phyloP scores from a whole-genome alignment of 2,329 filamentous ascomycete genomes.

The Ceratocystis cubensis region DNA sequence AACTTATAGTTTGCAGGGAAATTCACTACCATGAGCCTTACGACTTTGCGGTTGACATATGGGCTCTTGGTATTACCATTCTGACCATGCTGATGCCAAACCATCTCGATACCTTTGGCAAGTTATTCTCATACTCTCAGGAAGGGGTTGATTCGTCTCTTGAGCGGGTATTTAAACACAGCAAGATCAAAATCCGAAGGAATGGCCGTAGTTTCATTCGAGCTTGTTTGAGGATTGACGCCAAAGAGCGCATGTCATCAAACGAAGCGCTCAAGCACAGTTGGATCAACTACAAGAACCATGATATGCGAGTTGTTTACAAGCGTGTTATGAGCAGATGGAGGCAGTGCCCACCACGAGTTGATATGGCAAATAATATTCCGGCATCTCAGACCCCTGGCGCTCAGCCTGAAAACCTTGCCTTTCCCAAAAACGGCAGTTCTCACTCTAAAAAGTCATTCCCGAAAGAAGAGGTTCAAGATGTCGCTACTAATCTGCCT shows the following conservation, averaged over 20 bases:
- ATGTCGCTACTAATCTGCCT: neutral
- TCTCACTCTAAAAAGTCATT: neutral
- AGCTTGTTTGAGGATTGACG: slow-evolving; percentile 12
- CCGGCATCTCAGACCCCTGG: neutral
- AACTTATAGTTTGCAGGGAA: slow-evolving; percentile 30
- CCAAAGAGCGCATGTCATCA: slow-evolving; percentile 13
- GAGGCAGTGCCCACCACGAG: slow-evolving; percentile 6
- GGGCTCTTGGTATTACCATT: slow-evolving; percentile 39
- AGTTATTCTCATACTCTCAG: neutral
- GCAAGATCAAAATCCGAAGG: slow-evolving; percentile 6
- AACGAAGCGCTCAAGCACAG: slow-evolving; percentile 11
- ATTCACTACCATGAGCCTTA: slow-evolving; percentile 24
- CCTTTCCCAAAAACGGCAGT: no score
- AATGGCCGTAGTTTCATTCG: slow-evolving; percentile 17
- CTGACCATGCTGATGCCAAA: slow-evolving; percentile 28
- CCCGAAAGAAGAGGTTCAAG: neutral
- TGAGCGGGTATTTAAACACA: slow-evolving; percentile 1
- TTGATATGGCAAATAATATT: neutral
- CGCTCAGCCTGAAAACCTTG: neutral
- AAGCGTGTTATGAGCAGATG: slow-evolving; percentile 9
- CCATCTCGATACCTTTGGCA: neutral
- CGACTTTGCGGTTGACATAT: slow-evolving; percentile 38
- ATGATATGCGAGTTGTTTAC: slow-evolving; percentile 14
- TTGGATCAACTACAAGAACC: slow-evolving; percentile 14
- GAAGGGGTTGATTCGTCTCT: slow-evolving; percentile 1